phyloP scores from a whole-genome alignment of 2,329 filamentous ascomycete genomes.

The Xylariaceae sp. region DNA sequence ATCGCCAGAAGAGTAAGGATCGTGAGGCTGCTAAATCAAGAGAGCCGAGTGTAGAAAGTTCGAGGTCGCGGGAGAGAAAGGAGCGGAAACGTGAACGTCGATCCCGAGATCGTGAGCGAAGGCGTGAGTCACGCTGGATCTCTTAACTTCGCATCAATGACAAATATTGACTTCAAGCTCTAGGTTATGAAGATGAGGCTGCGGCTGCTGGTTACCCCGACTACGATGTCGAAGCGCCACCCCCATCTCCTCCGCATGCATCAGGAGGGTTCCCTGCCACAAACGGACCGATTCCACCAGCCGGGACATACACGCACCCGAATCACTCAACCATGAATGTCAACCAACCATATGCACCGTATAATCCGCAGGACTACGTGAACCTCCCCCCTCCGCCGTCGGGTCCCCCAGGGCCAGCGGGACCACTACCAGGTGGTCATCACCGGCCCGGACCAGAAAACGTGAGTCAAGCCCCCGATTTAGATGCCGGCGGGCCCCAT shows the following conservation, averaged over 20 bases:
- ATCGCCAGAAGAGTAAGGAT: constrained; percentile 45
- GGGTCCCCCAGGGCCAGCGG: constrained; percentile 22
- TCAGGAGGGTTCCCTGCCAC: constrained; percentile 31
- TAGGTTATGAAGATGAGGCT: constrained; percentile 32
- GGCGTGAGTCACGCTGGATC: constrained; percentile 23
- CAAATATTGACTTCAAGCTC: constrained; percentile 14
- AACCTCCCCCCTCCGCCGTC: constrained; percentile 26
- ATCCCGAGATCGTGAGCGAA: constrained; percentile 37
- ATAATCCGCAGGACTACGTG: constrained; percentile 30
- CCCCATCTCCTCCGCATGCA: constrained; percentile 29
- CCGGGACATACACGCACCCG: constrained; percentile 29
- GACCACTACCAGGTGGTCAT: constrained; percentile 20
- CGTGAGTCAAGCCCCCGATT: constrained; percentile 32
- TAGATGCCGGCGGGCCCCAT: constrained; percentile 26
- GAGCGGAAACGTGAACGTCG: constrained; percentile 30
- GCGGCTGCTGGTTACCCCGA: constrained; percentile 26
- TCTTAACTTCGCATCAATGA: background rate
- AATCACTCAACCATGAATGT: constrained; percentile 30
- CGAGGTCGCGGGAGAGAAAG: constrained; percentile 23
- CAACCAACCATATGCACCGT: constrained; percentile 27
- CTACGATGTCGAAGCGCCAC: constrained; percentile 19
- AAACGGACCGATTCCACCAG: constrained; percentile 17
- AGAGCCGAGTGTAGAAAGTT: constrained; percentile 27
- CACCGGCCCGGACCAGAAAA: constrained; percentile 31
- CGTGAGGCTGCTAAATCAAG: constrained; percentile 26